These are phyloP conservation scores for Didymella segeticola DNA, from an alignment of 2,329 filamentous ascomycete genomes.

Conservation along the genomic window DNA sequence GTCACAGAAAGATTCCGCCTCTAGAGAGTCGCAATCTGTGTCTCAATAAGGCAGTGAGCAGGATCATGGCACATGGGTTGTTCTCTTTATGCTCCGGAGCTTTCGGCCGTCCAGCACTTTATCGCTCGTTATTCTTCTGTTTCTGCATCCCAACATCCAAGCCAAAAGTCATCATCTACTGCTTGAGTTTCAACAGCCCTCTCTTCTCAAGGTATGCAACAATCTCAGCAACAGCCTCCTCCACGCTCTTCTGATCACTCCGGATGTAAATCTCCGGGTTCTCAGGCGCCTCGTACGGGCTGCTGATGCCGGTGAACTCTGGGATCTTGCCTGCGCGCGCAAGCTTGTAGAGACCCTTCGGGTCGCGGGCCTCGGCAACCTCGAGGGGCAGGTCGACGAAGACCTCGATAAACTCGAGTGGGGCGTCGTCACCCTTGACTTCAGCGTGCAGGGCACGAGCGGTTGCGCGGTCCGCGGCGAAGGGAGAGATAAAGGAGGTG, in stretches of 20 bases:
- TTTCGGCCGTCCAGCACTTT: background rate
- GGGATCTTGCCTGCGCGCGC: slow-evolving; percentile 92
- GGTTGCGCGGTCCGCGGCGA: slow-evolving; percentile 82
- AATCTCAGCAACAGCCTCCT: slow-evolving; percentile 88
- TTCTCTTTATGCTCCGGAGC: background rate
- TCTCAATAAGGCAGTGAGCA: too few species aligned
- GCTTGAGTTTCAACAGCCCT: slow-evolving; percentile 60
- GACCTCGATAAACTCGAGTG: slow-evolving; percentile 90
- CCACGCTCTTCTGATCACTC: slow-evolving; percentile 81
- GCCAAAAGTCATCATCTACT: slow-evolving; percentile 4
- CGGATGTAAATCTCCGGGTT: slow-evolving; percentile 86
- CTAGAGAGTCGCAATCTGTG: too few species aligned
- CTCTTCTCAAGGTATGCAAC: slow-evolving; percentile 77
- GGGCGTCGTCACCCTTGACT: slow-evolving; percentile 60
- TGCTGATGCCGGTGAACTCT: slow-evolving; percentile 94
- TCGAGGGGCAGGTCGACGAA: slow-evolving; percentile 90
- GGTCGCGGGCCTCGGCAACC: slow-evolving; percentile 92
- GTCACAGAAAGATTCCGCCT: background rate
- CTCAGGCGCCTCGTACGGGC: slow-evolving; percentile 90
- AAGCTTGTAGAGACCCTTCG: slow-evolving; percentile 98
- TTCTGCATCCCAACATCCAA: background rate
- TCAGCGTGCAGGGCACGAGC: slow-evolving; percentile 81
- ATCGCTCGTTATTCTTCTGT: background rate
- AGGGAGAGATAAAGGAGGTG: slow-evolving; percentile 96
- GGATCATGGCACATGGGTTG: background rate